A percentile compares a stretch with the other conserved stretches of the same genome.
phyloP scores from a whole-genome alignment of 2,329 filamentous ascomycete genomes.

The Parasarocladium wereldwijsianum region DNA sequence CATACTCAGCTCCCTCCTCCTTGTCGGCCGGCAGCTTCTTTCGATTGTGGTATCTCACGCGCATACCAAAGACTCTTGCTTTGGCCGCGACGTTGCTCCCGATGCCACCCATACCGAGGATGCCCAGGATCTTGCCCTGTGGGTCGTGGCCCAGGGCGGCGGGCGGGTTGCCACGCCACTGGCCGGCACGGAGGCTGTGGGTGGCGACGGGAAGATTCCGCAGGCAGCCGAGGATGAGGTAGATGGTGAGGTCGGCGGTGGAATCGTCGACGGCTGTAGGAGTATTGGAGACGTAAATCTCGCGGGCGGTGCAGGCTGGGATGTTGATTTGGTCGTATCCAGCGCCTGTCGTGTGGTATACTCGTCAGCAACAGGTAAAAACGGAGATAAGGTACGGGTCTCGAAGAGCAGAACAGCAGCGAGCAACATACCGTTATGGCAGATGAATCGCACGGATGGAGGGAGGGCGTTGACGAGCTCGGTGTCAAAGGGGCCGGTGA shows the following conservation, averaged over 20 bases:
- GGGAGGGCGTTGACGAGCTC: conserved; percentile 50
- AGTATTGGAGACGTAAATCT: conserved; percentile 62
- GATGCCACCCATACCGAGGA: conserved; percentile 78
- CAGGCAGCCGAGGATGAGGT: conserved; percentile 66
- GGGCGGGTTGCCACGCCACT: conserved; percentile 46
- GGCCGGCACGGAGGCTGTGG: conserved; percentile 45
- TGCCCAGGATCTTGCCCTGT: conserved; percentile 63
- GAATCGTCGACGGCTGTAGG: conserved; percentile 71
- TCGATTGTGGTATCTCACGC: conserved; percentile 61
- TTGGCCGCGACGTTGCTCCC: conserved; percentile 64
- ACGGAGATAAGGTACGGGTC: background rate
- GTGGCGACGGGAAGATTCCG: conserved; percentile 58
- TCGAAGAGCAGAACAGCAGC: background rate
- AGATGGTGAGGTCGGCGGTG: conserved; percentile 70
- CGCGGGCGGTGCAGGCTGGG: conserved; percentile 50
- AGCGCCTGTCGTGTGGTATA: conserved; percentile 44
- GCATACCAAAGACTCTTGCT: conserved; percentile 63
- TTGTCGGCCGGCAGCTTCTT: conserved; percentile 39
- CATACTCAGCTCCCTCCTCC: conserved; percentile 47
- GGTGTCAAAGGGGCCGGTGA: conserved; percentile 57
- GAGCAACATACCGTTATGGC: conserved; percentile 37
- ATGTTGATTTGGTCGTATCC: conserved; percentile 79
- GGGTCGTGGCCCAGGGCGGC: conserved; percentile 58
- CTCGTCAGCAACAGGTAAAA: no score
- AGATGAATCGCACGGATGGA: conserved; percentile 38